These are phyloP conservation scores for Parascedosporium putredinis DNA, from an alignment of 2,329 filamentous ascomycete genomes.

Conservation along the genomic window DNA sequence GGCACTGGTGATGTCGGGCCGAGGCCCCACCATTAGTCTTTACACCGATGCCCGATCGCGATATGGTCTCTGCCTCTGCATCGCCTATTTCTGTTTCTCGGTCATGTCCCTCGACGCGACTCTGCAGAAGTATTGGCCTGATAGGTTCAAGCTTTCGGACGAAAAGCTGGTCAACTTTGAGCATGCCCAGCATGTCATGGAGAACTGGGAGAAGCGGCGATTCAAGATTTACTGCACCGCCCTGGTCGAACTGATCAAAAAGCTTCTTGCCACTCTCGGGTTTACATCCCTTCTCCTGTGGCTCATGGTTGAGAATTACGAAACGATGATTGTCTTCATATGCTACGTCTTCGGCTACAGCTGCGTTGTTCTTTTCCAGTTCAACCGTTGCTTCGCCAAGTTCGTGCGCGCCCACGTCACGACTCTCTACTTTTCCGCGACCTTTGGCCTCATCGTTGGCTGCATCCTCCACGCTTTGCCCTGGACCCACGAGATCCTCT, in stretches of 20 bases:
- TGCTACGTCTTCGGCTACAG: conserved; percentile 25
- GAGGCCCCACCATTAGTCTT: conserved; percentile 16
- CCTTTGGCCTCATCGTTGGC: conserved; percentile 21
- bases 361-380: conserved; percentile 26
- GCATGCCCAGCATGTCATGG: conserved; percentile 16
- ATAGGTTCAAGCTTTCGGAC: conserved; percentile 21
- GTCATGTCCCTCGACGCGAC: conserved; percentile 27
- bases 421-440: conserved; percentile 22
- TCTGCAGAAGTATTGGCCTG: conserved; percentile 25
- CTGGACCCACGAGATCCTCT: conserved; percentile 17
- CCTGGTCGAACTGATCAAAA: conserved; percentile 19
- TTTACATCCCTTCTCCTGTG: conserved; percentile 22
- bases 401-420: conserved; percentile 22
- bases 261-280: conserved; percentile 22
- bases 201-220: conserved; percentile 13
- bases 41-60: conserved; percentile 21
- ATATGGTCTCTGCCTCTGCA: conserved; percentile 26
- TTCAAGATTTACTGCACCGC: conserved; percentile 16
- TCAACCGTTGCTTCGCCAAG: conserved; percentile 29
- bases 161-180: conserved; percentile 20
- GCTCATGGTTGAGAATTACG: conserved; percentile 20
- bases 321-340: conserved; percentile 24
- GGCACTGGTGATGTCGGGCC: conserved; percentile 22
- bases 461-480: conserved; percentile 21
- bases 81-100: conserved; percentile 27